A percentile compares a stretch with the other conserved stretches of the same genome.
Conservation (phyloP, 1,284 basidiomycete genomes). For the Trametes versicolor region DNA sequence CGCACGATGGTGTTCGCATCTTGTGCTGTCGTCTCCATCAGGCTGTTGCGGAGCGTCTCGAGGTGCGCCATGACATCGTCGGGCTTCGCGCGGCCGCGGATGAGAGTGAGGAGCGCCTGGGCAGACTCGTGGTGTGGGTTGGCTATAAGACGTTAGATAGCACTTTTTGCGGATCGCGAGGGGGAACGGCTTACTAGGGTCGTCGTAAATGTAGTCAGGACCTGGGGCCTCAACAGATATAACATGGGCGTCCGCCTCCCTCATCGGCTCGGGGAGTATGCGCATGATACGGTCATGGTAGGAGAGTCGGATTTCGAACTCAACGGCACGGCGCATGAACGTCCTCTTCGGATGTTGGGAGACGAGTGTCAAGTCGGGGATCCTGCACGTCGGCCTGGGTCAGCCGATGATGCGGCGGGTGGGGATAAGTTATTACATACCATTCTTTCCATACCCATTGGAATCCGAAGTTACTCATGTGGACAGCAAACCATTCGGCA, state of each 20-base stretch:
- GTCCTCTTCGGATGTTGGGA: conserved; percentile 85
- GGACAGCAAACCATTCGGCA: conserved; percentile 95
- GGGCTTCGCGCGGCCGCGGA: conserved; percentile 80
- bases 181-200: conserved; percentile 48
- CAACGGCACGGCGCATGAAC: conserved; percentile 90
- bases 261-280: conserved; percentile 88
- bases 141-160: conserved; percentile 50
- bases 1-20: conserved; percentile 77
- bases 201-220: conserved; percentile 87
- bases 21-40: conserved; percentile 62
- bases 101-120: conserved; percentile 80
- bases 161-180: neutral
- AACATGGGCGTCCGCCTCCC: conserved; percentile 68
- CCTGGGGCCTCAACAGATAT: conserved; percentile 83
- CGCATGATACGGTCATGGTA: conserved; percentile 95
- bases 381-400: conserved; percentile 64
- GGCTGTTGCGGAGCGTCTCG: conserved; percentile 70
- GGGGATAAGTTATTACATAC: conserved; percentile 55
- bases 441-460: conserved; percentile 99
- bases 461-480: conserved; percentile 98
- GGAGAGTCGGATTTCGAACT: conserved; percentile 91
- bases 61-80: conserved; percentile 85
- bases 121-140: conserved; percentile 86
- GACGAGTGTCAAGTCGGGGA: conserved; percentile 83
- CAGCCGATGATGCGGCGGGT: neutral